phyloP scores from a whole-genome alignment of 2,329 filamentous ascomycete species.

The Pezicula rhizophila region DNA sequence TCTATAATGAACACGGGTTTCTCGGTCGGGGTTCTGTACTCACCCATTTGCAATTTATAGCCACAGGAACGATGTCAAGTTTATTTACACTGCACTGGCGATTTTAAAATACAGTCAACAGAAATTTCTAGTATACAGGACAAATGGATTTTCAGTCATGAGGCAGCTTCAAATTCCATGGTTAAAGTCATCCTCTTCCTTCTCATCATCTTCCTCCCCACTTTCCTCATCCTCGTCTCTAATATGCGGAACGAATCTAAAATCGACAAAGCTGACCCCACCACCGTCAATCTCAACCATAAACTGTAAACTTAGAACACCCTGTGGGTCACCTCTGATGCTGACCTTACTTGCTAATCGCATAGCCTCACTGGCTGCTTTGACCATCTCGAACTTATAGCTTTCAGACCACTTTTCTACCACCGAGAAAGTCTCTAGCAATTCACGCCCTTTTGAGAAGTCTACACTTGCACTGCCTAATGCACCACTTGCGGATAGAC shows the following conservation, averaged over 20 bases:
- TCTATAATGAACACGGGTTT: too few species aligned
- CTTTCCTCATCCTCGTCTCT: slow-evolving; percentile 49
- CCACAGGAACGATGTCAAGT: too few species aligned
- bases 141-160: background rate
- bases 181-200: slow-evolving; percentile 31
- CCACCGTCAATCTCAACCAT: slow-evolving; percentile 82
- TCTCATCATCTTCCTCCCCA: slow-evolving; percentile 33
- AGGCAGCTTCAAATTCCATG: slow-evolving; percentile 17
- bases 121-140: too few species aligned
- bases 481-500: slow-evolving; percentile 60
- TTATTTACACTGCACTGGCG: too few species aligned
- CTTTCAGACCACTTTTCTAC: slow-evolving; percentile 55
- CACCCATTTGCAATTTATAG: too few species aligned
- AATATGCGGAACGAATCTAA: slow-evolving; percentile 71
- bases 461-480: slow-evolving; percentile 60
- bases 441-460: slow-evolving; percentile 56
- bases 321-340: slow-evolving; percentile 78
- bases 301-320: slow-evolving; percentile 90
- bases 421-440: slow-evolving; percentile 72
- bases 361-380: slow-evolving; percentile 88
- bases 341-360: slow-evolving; percentile 86
- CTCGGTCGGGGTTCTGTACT: too few species aligned
- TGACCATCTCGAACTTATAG: slow-evolving; percentile 84
- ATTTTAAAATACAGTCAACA: too few species aligned
- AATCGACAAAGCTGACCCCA: slow-evolving; percentile 70